Evolutionary conservation across 345 rosid genomes (phyloP).

Genomic region (Cardamine occulta): DNA sequence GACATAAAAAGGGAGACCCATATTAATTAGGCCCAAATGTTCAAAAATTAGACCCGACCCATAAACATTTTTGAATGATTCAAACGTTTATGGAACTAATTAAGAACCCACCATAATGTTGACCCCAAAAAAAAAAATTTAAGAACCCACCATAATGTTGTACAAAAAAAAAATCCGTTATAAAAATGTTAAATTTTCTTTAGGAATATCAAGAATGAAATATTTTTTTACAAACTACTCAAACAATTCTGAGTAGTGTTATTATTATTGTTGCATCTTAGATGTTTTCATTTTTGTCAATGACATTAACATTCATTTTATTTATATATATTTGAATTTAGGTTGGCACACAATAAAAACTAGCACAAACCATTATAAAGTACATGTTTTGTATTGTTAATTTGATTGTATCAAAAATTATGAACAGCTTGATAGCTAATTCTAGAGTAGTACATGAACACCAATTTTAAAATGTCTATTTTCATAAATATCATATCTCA

Average conservation of each 20-base stretch:
- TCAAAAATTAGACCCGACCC: not conserved
- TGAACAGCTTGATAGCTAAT: too few species aligned
- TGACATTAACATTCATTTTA: not conserved
- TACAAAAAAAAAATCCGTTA: not conserved
- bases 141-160: not conserved
- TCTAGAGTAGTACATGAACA: not conserved
- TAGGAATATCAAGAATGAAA: not conserved
- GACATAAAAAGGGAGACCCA: not conserved
- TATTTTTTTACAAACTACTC: not conserved
- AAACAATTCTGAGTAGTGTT: too few species aligned
- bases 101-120: not conserved
- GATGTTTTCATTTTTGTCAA: not conserved
- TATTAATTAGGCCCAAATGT: slow-evolving; percentile 10
- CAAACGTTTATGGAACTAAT: not conserved
- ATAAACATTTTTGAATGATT: not conserved
- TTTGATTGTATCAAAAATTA: not conserved
- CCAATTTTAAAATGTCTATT: not conserved
- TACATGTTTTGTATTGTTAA: not conserved
- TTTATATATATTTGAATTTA: not conserved
- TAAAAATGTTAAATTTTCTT: not conserved
- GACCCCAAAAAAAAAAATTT: not conserved
- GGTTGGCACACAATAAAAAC: not conserved
- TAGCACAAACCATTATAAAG: not conserved
- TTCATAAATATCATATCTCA: not conserved
- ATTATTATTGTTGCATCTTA: too few species aligned